Evolutionary conservation across 2,329 filamentous ascomycete species (phyloP).

Genomic region (Aureobasidium melanogenum): DNA sequence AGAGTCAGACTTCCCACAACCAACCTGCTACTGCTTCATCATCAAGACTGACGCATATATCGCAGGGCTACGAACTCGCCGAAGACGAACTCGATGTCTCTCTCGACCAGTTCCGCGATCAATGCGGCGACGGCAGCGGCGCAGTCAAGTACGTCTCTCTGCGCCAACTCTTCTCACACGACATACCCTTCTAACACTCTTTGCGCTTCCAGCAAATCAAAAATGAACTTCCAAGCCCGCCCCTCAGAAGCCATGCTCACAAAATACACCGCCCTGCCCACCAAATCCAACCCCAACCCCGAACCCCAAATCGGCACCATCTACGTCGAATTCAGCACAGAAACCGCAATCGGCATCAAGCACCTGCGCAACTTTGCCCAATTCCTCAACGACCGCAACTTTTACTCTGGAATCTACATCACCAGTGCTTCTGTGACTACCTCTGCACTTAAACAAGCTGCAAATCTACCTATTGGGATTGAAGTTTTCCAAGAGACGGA

Average conservation of each 20-base stretch:
- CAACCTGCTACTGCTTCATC: not conserved
- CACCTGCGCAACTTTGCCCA: conserved; percentile 86
- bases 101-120: conserved; percentile 67
- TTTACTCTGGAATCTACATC: conserved; percentile 85
- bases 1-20: conserved; percentile 50
- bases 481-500: conserved; percentile 96
- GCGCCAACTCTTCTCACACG: not conserved
- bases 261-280: conserved; percentile 69
- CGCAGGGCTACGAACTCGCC: conserved; percentile 82
- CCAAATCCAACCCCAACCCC: conserved; percentile 58
- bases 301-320: conserved; percentile 66
- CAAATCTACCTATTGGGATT: conserved; percentile 69
- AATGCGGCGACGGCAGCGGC: conserved; percentile 65
- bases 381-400: conserved; percentile 68
- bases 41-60: not conserved
- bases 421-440: conserved; percentile 74
- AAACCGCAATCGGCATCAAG: conserved; percentile 75
- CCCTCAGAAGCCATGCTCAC: conserved; percentile 76
- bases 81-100: conserved; percentile 83
- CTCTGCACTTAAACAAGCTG: conserved; percentile 77
- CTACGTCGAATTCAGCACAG: conserved; percentile 85
- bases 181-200: not conserved
- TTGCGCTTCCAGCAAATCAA: conserved; percentile 54
- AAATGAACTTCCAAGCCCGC: conserved; percentile 80
- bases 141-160: conserved; percentile 55